Base-by-base conservation (phyloP, 768 basidiomycete species). In the Dacryopinax spathularia region DNA sequence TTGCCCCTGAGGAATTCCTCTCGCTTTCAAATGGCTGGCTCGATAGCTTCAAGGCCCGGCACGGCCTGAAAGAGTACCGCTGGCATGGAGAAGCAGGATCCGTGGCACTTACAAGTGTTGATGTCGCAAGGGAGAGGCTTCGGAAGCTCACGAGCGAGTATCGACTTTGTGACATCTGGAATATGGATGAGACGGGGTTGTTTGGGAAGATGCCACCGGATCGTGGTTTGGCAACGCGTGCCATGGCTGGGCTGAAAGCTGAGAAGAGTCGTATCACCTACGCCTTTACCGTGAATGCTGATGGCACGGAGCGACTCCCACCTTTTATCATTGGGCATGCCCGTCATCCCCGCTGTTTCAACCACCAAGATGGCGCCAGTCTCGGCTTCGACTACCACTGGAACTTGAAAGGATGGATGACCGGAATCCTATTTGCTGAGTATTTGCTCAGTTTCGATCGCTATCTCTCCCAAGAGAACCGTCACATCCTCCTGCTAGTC, bases 281-380 rank as follows among this genome's bases (percentile, higher is more conserved):
- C 35, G 41, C 41, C 6, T 41, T 27, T 22, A 43, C 27, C 0
- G 36, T 43, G 7, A 76, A 75, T 68, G 71, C 72, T 0, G 67
- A 73, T 64, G 73, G 74, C 2, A 69, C 64, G 34, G 75, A 77
- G 61, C 74, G 75, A 62, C 64, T 74, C 5, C 64, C 65, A 0
- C 37, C 66, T 2, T 62, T 79, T 27, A 73, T 70, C 65, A 79
- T 79, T 68, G 75, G 77, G 13, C 75, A 70, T 61, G 65, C 68
- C 22, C 71, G 65, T 60, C 66, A 65, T 44, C 77, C 72, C 18
- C 70, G 69, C 5, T 71, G 62, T 59, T 77, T 76, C 68, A 69
- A 70, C 34, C 72, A 71, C 48, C 63, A 67, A 36, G 63, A 62
- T 31, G 69, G 65, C 1, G 62, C 39, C 13, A 61, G 68, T 33